Conservation (phyloP, 2,329 filamentous ascomycete species). For the Epichloe coenophiala region DNA sequence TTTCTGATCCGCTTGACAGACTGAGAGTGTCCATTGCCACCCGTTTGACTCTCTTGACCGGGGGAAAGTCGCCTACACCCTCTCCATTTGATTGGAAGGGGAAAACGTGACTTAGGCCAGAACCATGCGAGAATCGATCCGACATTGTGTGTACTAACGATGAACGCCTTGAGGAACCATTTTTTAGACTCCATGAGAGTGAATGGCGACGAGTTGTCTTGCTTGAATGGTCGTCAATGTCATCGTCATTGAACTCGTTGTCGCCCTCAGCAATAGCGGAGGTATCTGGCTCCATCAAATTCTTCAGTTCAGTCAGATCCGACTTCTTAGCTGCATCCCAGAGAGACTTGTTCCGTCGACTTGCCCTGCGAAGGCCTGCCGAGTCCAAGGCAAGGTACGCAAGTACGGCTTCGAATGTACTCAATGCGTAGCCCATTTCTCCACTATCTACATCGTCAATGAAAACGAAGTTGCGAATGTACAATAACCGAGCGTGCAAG, state of each 20-base stretch:
- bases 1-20: conserved; percentile 72
- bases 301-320: conserved; percentile 58
- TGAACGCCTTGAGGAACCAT: conserved; percentile 29
- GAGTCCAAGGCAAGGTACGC: conserved; percentile 79
- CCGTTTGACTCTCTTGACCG: conserved; percentile 49
- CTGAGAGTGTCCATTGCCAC: conserved; percentile 87
- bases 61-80: conserved; percentile 23
- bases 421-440: conserved; percentile 89
- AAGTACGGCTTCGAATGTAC: conserved; percentile 88
- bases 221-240: conserved; percentile 34
- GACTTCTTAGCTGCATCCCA: conserved; percentile 82
- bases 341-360: conserved; percentile 68
- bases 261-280: conserved; percentile 34
- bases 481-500: conserved; percentile 76
- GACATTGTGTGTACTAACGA: conserved; percentile 28
- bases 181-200: conserved; percentile 32
- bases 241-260: conserved; percentile 27
- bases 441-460: conserved; percentile 95
- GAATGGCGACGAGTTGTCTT: conserved; percentile 32
- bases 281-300: conserved; percentile 62
- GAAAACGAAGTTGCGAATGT: conserved; percentile 95
- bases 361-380: conserved; percentile 67
- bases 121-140: conserved; percentile 41
- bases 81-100: conserved; percentile 57
- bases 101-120: conserved; percentile 70